Evolutionary conservation across 2,329 filamentous ascomycete genomes (phyloP).

Genomic region (Fusarium fracticaudum): DNA sequence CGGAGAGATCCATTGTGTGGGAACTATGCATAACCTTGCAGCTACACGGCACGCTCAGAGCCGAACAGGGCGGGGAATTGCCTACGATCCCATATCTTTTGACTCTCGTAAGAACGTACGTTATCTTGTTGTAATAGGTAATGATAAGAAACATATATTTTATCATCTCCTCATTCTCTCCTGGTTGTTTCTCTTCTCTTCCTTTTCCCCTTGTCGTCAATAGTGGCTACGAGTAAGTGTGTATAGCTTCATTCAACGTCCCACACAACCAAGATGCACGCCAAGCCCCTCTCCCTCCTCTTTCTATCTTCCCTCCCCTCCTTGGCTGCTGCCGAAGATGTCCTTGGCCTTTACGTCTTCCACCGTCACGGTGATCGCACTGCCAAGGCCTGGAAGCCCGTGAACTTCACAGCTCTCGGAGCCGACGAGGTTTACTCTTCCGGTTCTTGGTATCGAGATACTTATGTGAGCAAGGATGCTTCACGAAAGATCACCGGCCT

Average conservation of each 20-base stretch:
- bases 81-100: neutral
- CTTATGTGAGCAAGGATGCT: constrained; percentile 74
- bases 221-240: neutral
- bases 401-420: constrained; percentile 80
- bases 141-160: neutral
- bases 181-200: neutral
- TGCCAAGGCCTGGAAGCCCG: constrained; percentile 76
- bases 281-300: constrained; percentile 51
- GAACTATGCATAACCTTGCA: constrained; percentile 17
- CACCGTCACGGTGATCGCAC: constrained; percentile 91
- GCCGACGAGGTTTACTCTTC: constrained; percentile 78
- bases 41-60: constrained; percentile 22
- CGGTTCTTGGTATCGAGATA: constrained; percentile 78
- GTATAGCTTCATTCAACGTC: constrained; percentile 13
- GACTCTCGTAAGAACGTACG: neutral
- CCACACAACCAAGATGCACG: constrained; percentile 47
- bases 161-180: neutral
- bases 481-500: constrained; percentile 72
- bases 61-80: constrained; percentile 22
- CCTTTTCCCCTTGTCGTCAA: neutral
- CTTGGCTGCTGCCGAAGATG: constrained; percentile 65
- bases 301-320: constrained; percentile 52
- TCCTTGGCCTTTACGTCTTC: constrained; percentile 87
- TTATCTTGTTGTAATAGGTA: neutral
- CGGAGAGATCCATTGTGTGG: neutral